Base-by-base conservation (phyloP, 2,329 filamentous ascomycete genomes). In the Diaporthe vexans region DNA sequence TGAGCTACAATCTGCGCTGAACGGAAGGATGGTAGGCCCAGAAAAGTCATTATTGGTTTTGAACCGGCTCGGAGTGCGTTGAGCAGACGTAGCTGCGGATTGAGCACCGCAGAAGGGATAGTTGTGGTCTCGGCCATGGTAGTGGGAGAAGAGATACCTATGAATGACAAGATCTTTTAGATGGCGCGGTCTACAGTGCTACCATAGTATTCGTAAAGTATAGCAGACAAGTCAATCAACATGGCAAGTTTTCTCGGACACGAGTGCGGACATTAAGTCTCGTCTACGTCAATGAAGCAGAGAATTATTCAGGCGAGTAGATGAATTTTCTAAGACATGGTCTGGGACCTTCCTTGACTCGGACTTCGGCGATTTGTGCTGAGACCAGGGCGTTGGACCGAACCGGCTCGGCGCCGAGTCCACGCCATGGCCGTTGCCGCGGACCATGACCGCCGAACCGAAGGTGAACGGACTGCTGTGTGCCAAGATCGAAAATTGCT, bases 1-100 rank as follows among this genome's bases (percentile, higher is more conserved):
- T 58, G 56, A 37, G 56, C 56, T 24, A 58, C 21, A 15, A 58
- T 58, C 56, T 58, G 56, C 24, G 56, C 56, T n/a, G 56, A 21
- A 24, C 56, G 56, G 8, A 58, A 58, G 33, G 56, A 58, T 13
- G 56, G 56, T 3, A 58, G 56, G 1, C 56, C 56, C 21, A 58
- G 10, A 15, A 58, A 58, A 10, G 56, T 58, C 56, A 58, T 58
- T 58, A 58, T 58, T 15, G 56, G 56, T 8, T 58, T 58, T 11
- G 56, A 37, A 21, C 33, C 56, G 4, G 29, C 56, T 10, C 33
- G 56, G 33, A 58, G 56, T 9, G 33, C 33, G 15, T 58, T 58
- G 21, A 58, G 56, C n/a, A 58, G 56, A 58, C 33, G 56, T 4
- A 58, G 56, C 56, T 58, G 33, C 10, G 56, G 56, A 21, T 58